phyloP scores from a whole-genome alignment of 2,329 filamentous ascomycete species.

The Verticillium nonalfalfae region DNA sequence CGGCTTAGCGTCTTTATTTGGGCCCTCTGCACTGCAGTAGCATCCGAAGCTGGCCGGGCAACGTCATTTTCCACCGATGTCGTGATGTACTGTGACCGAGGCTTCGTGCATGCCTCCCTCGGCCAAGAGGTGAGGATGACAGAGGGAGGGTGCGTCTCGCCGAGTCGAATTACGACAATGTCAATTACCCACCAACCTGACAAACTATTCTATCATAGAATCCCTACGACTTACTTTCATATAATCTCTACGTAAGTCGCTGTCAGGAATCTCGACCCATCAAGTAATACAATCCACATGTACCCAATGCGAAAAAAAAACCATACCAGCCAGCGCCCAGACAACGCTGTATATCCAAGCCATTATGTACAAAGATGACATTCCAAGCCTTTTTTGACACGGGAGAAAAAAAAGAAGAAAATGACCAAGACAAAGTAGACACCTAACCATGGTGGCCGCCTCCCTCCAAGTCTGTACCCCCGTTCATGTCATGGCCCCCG shows the following conservation, averaged over 20 bases:
- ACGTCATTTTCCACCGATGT: not conserved
- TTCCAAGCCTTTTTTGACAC: not conserved
- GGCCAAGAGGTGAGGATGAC: not conserved
- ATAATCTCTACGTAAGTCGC: not conserved
- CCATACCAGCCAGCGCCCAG: no score
- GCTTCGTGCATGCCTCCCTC: not conserved
- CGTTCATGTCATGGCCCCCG: conserved; percentile 3
- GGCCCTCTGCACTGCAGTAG: conserved; percentile 7
- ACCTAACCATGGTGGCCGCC: not conserved
- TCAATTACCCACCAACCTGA: no score
- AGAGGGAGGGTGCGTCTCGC: no score
- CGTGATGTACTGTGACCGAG: not conserved
- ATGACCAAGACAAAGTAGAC: not conserved
- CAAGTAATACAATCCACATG: not conserved
- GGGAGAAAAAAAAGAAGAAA: no score
- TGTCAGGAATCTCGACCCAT: not conserved
- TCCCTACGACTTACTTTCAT: not conserved
- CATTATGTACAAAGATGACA: not conserved
- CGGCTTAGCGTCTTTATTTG: conserved; percentile 9
- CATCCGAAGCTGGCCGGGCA: not conserved
- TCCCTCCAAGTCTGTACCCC: not conserved
- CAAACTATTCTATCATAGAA: not conserved
- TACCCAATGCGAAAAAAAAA: no score
- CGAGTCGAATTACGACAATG: no score
- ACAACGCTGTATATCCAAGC: not conserved